A percentile compares a stretch with the other conserved stretches of the same genome.
phyloP scores from a whole-genome alignment of 768 basidiomycete genomes.

The Omphalotus guepiniiformis region DNA sequence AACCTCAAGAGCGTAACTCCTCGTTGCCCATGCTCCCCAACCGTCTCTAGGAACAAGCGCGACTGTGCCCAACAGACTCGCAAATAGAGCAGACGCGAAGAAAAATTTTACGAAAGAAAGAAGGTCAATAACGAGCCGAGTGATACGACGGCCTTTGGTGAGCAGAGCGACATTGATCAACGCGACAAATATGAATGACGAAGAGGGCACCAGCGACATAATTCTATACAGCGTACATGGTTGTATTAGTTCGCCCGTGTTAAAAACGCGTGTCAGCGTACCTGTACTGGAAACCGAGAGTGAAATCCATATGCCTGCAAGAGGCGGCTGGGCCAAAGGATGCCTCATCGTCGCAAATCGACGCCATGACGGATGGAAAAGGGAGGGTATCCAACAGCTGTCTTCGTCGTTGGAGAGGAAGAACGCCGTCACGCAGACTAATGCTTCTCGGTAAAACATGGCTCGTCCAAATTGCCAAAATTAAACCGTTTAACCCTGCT shows the following conservation, averaged over 20 bases:
- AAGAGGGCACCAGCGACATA: conserved; percentile 3
- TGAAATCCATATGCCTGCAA: conserved; percentile 15
- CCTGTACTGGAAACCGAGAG: conserved; percentile 12
- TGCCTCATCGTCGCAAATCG: conserved; percentile 8
- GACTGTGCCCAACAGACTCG: background rate
- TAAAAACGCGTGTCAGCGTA: background rate
- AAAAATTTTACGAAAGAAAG: conserved; percentile 1
- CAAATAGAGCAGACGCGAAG: background rate
- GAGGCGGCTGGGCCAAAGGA: conserved; percentile 12
- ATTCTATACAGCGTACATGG: conserved; percentile 2
- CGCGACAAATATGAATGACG: background rate
- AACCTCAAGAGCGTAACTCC: background rate
- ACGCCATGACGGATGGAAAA: background rate
- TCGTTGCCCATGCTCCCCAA: conserved; percentile 8
- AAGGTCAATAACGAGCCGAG: conserved; percentile 1
- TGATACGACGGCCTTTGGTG: background rate
- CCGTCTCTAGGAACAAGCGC: conserved; percentile 1
- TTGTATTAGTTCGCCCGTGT: background rate
- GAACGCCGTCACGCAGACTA: too few relatives aligned
- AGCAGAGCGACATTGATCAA: background rate
- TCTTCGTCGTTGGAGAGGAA: too few relatives aligned
- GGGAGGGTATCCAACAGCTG: too few relatives aligned
- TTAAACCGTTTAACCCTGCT: too few relatives aligned
- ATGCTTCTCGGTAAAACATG: too few relatives aligned
- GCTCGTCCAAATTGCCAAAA: too few relatives aligned